These are phyloP conservation scores for Termitomyces sp. DNA, from an alignment of 768 basidiomycete species.

Conservation along the genomic window DNA sequence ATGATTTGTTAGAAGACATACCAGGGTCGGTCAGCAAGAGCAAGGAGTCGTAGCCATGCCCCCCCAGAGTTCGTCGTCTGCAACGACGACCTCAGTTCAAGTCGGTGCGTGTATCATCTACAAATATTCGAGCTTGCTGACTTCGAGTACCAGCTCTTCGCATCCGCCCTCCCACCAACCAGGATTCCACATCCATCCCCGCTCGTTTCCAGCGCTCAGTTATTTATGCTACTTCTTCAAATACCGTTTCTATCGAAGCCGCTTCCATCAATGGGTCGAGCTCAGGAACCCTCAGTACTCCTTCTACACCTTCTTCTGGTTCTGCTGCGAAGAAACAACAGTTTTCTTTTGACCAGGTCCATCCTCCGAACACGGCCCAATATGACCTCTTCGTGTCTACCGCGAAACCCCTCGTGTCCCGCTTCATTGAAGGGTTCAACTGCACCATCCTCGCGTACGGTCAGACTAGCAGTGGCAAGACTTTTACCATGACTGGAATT, in stretches of 20 bases:
- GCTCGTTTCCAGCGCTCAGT: slow-evolving; percentile 90
- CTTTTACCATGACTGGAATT: slow-evolving; percentile 95
- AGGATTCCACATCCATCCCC: slow-evolving; percentile 84
- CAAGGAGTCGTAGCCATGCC: slow-evolving; percentile 57
- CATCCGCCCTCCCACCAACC: slow-evolving; percentile 81
- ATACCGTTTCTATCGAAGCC: slow-evolving; percentile 80
- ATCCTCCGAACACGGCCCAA: slow-evolving; percentile 81
- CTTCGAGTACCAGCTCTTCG: slow-evolving; percentile 56
- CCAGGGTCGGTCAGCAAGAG: slow-evolving; percentile 13
- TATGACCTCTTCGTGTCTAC: slow-evolving; percentile 82
- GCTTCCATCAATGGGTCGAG: slow-evolving; percentile 45
- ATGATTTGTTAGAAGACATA: slow-evolving; percentile 25
- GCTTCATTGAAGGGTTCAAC: slow-evolving; percentile 93
- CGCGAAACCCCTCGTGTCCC: slow-evolving; percentile 77
- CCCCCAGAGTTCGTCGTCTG: slow-evolving; percentile 62
- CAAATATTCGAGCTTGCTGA: slow-evolving; percentile 12
- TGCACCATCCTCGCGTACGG: slow-evolving; percentile 98
- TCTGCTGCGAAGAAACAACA: slow-evolving; percentile 69
- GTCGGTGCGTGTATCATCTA: slow-evolving; percentile 63
- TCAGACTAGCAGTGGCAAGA: slow-evolving; percentile 95
- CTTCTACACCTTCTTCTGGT: slow-evolving; percentile 37
- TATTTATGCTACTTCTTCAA: slow-evolving; percentile 70
- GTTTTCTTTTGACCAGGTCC: slow-evolving; percentile 94
- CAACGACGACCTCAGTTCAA: slow-evolving; percentile 87
- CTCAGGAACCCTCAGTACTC: slow-evolving; percentile 43